phyloP scores from a whole-genome alignment of 768 basidiomycete genomes.

The Cyclocybe aegerita region DNA sequence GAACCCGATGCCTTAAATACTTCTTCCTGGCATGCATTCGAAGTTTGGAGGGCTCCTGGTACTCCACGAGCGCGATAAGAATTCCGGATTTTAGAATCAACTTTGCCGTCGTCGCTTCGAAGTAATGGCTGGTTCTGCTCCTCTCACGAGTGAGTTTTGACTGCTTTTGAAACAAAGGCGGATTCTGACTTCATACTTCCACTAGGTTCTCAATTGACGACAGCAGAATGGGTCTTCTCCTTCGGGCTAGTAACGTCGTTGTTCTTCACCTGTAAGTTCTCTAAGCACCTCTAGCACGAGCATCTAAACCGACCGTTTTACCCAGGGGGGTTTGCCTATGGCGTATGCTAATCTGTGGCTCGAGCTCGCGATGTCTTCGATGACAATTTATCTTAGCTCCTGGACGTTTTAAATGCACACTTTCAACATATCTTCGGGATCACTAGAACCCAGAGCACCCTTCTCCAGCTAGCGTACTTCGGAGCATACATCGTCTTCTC shows the following conservation, averaged over 20 bases:
- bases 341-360: conserved; percentile 35
- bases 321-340: conserved; percentile 67
- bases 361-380: background rate
- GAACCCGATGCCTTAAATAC: background rate
- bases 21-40: too few relatives aligned
- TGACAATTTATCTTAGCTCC: conserved; percentile 39
- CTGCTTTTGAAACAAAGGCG: background rate
- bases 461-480: conserved; percentile 75
- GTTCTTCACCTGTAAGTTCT: conserved; percentile 66
- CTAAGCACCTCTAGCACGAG: background rate
- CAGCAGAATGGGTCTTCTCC: conserved; percentile 50
- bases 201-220: conserved; percentile 42
- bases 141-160: conserved; percentile 16
- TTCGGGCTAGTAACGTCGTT: conserved; percentile 72
- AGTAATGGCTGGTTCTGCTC: background rate
- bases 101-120: background rate
- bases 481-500: conserved; percentile 65
- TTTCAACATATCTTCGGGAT: conserved; percentile 73
- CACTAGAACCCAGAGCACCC: conserved; percentile 67
- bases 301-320: background rate
- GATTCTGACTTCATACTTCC: background rate
- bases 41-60: background rate
- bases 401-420: conserved; percentile 70
- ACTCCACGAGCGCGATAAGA: background rate
- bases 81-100: background rate